Evolutionary conservation across 2,329 filamentous ascomycete species (phyloP), one percentile per base, ranked within the genome.

Genomic region (Gnomoniopsis sp.): DNA sequence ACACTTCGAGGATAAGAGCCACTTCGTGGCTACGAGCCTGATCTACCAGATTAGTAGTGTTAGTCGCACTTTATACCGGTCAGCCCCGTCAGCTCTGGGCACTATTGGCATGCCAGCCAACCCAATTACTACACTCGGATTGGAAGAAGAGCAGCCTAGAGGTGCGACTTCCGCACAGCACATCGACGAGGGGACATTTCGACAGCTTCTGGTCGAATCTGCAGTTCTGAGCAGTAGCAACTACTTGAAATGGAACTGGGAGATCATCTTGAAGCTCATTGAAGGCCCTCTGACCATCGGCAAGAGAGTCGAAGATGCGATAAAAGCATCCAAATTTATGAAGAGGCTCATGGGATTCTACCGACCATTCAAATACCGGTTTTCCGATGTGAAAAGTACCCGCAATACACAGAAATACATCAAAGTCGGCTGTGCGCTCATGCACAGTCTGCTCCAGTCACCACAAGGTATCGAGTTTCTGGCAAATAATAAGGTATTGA

Each of bases 21-120:
- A 91, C 56, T 93, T 93, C 65, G 80, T 89, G 58, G 91, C 93
- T 7, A 93, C 91, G 8, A 88, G 91, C 8, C 96, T 96, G 19
- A 91, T 99, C 14, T 99, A 98, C 68, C 95, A 98, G 70, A 96
- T 99, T 55, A 96, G 96, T 75, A 97, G 93, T 70, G 92, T 99
- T 65, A 99, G 93, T 71, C 86, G 91, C 63, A 98, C 93, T 0
- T 77, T 99, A 15, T 96, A 96, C 69, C 84, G 92, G 58, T 96
- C 91, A 50, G 84, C 85, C 6, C 81, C 83, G 1, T 77, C 81
- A 0, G 73, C 77, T 17, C 53, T 60, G 17, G 55, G 54, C 17
- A 41, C 7, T 74, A 68, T 22, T 70, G 72, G 8, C 65, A 63
- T 80, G 14, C 72, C 77, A 1, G 75, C 75, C 6, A 76, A 73